Base-by-base conservation (phyloP, 2,329 filamentous ascomycete species). In the Penicillium griseofulvum region DNA sequence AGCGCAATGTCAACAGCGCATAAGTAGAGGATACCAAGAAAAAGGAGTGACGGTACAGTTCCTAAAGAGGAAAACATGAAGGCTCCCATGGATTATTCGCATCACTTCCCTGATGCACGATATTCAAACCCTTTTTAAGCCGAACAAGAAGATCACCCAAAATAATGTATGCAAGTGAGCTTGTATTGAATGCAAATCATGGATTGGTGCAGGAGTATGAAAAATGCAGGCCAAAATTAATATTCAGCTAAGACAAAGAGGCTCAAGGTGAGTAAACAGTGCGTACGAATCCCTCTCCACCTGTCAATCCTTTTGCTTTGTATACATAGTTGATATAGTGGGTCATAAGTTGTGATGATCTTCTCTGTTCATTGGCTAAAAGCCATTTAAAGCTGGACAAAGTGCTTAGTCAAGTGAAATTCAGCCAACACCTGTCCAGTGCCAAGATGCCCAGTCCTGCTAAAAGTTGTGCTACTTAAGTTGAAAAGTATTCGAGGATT, bases 71-170 rank as follows among this genome's bases (percentile, higher is more conserved):
- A 56, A 49, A 33, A 47, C 49, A 57, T 58, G 42, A 52, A 58
- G 57, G 48, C 56, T 42, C 62, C 52, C 70, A 71, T 71, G 56
- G 48, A 57, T 61, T 44, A 54, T 67, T 65, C 54, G 65, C 62
- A 68, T 68, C 61, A 65, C 62, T 52, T 52, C 36, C 44, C 45
- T 39, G 24, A 36, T 41, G 38, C 53, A 29, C 48, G 29, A 41
- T 34, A 43, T 12, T 14, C 19, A 17, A 29, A 9, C 9, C 1
- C 12, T 19, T 22, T 29, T 38, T 58, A 14, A 52, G 39, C n/a
- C 41, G 46, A 31, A 22, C 10, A 37, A 34, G 44, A 52, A 41
- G 5, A 22, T 29, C n/a, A 28, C 8, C 28, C 16, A 37, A 36
- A 33, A 52, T 10, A 47, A 44, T 44, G 26, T 42, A 54, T n/a